Evolutionary conservation across 23 red algal species (phyloP), one percentile per base, ranked within the genome.

Genomic region (Gracilaria caudata): DNA sequence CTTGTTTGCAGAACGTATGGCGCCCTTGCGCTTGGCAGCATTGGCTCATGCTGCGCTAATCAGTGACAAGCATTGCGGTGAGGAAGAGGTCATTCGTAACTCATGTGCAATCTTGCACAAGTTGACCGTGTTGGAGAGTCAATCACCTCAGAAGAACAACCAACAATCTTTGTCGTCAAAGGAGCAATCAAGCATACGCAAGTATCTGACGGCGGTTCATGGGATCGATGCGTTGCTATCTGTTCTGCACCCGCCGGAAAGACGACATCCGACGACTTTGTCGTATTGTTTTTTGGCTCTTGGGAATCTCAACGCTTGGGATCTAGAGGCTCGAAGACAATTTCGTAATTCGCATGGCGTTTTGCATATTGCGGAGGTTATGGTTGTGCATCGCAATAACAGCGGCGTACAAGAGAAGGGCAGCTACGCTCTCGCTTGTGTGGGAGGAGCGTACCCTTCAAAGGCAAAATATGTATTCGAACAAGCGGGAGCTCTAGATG

Each of bases 261-360:
- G 45, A 40, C 76, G 87, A 29, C 87, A 91, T 58, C 87, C 87
- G 29, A 91, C 87, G 41, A 91, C 87, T 0, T n/a, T 91, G 26
- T 93, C 73, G 10, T 93, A 86, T 37, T 81, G 64, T 33, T 81
- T 93, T 49, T 45, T 93, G 0, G 90, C 90, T 26, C 36, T 93
- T 40, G 90, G 90, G n/a, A 93, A 93, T 57, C 77, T 93, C 6
- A 86, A 72, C 26, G 90, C 90, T 14, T 93, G 90, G 90, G 90
- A 93, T 68, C 20, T 93, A 28, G 81, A 86, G 16, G 82, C 90
- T 3, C 51, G 83, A 46, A 81, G 72, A 56, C 81, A 86, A 32
- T 93, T 93, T 71, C 66, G 80, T 46, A 85, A 57, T 11, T 76
- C 90, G 3, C 80, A 79, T 43, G 90, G 90, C 12, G 90, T 93